A percentile compares a stretch with the other conserved stretches of the same genome.
Evolutionary conservation across 495 filamentous ascomycete genomes (phyloP).

Genomic region (Coniosporium apollinis): DNA sequence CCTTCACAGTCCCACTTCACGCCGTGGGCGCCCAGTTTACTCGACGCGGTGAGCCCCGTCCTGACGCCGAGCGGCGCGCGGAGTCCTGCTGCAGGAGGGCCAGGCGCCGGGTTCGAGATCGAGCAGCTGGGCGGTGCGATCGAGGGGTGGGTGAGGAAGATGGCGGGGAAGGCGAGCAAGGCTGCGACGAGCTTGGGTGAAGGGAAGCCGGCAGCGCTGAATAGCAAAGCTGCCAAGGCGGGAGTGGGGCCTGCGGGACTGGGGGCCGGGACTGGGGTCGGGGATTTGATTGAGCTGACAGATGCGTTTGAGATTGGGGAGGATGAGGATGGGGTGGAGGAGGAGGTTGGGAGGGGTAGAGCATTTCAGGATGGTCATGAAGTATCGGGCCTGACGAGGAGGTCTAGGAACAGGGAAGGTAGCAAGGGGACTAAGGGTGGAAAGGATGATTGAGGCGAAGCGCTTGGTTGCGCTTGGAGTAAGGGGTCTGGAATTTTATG

Average conservation of each 20-base stretch:
- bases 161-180: slow-evolving; percentile 40
- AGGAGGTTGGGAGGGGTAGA: slow-evolving; percentile 5
- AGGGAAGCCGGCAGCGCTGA: slow-evolving; percentile 21
- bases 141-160: slow-evolving; percentile 74
- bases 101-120: slow-evolving; percentile 31
- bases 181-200: too few relatives aligned
- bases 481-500: too few relatives aligned
- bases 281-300: slow-evolving; percentile 76
- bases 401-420: too few relatives aligned
- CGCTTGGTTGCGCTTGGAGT: too few relatives aligned
- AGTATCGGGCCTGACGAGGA: too few relatives aligned
- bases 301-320: slow-evolving; percentile 35
- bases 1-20: slow-evolving; percentile 14
- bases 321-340: slow-evolving; percentile 7
- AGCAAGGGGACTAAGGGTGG: too few relatives aligned
- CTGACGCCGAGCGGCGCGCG: slow-evolving; percentile 5
- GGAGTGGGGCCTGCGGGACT: slow-evolving; percentile 21
- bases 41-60: slow-evolving; percentile 15
- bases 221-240: slow-evolving; percentile 19
- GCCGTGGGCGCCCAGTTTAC: slow-evolving; percentile 12
- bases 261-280: slow-evolving; percentile 23
- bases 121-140: slow-evolving; percentile 74
- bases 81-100: slow-evolving; percentile 4
- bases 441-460: too few relatives aligned
- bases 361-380: neutral